Conservation (phyloP, 306 rosid species). For the Mucuna pruriens region DNA sequence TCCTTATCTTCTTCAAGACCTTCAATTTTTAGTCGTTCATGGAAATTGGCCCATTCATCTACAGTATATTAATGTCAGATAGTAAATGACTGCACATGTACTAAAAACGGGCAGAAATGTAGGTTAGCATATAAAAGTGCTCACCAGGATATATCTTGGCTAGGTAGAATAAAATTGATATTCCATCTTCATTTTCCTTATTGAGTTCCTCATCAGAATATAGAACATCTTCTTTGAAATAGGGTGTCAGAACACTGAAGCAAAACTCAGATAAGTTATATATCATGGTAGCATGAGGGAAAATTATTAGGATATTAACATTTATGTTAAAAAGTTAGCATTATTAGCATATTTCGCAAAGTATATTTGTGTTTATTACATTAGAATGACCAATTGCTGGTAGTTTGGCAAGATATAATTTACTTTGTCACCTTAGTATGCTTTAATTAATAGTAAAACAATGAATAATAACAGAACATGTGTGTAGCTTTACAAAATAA, state of each 20-base stretch:
- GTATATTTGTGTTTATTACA: conserved; percentile 5
- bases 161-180: conserved; percentile 89
- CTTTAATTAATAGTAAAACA: background rate
- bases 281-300: conserved; percentile 19
- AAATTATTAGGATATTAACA: background rate
- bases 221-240: conserved; percentile 85
- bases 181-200: conserved; percentile 90
- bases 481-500: background rate
- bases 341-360: background rate
- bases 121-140: conserved; percentile 45
- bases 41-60: conserved; percentile 94
- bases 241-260: conserved; percentile 94
- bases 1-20: conserved; percentile 27
- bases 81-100: conserved; percentile 28
- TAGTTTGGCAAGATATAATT: background rate
- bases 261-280: conserved; percentile 41
- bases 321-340: background rate
- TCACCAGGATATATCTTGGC: conserved; percentile 90
- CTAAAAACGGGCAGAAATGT: conserved; percentile 5
- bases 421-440: background rate
- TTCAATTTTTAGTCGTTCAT: conserved; percentile 48
- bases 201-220: conserved; percentile 76
- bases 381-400: background rate
- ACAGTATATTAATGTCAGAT: conserved; percentile 35
- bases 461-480: background rate